Evolutionary conservation across 192 early-diverging fungal species (phyloP).

Genomic region (Backusella morwellensis): DNA sequence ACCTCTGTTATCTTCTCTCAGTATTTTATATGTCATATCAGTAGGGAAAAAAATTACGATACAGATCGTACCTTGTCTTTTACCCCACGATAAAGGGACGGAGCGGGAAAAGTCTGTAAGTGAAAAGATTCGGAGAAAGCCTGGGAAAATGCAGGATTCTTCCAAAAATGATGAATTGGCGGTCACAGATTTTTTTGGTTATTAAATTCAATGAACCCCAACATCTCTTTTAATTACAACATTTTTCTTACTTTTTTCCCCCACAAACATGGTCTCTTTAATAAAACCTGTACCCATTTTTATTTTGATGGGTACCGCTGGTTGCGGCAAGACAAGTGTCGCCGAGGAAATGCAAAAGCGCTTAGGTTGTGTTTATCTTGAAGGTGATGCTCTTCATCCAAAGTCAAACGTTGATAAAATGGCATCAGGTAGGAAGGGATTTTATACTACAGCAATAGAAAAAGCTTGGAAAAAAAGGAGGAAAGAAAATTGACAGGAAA

Average conservation of each 20-base stretch:
- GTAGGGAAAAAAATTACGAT: too few relatives aligned
- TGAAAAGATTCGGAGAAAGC: background rate
- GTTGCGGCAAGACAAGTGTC: slow-evolving; percentile 63
- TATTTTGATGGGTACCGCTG: slow-evolving; percentile 64
- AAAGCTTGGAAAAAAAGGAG: background rate
- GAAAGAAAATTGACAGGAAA: background rate
- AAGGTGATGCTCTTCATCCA: slow-evolving; percentile 67
- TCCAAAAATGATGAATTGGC: background rate
- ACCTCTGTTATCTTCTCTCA: too few relatives aligned
- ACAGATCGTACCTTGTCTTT: background rate
- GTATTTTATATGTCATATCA: too few relatives aligned
- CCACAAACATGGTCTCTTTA: background rate
- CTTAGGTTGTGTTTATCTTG: slow-evolving; percentile 52
- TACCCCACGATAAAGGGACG: background rate
- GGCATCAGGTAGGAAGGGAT: slow-evolving; percentile 41
- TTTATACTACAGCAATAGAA: too few relatives aligned
- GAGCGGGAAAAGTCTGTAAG: background rate
- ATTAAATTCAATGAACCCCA: background rate
- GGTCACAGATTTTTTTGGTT: background rate
- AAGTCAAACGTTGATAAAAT: slow-evolving; percentile 60
- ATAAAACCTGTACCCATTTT: slow-evolving; percentile 43
- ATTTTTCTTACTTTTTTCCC: background rate
- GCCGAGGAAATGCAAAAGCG: slow-evolving; percentile 38
- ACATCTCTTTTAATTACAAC: background rate
- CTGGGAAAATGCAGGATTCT: background rate